Conservation (phyloP, 2,329 filamentous ascomycete species). For the Cyclaneusma minus region DNA sequence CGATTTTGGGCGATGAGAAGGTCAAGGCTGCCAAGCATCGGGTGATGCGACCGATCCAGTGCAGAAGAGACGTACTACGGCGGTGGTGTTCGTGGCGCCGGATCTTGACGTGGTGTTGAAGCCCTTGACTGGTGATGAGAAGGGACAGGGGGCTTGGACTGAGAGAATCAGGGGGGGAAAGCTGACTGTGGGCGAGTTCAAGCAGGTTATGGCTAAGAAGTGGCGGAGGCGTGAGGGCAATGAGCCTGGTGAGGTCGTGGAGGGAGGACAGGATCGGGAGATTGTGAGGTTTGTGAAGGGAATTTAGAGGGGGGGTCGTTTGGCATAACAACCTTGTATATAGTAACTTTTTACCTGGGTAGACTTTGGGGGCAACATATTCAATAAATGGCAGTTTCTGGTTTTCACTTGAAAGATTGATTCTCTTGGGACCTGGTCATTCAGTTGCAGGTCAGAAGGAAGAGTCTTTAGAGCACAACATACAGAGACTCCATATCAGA, state of each 20-base stretch:
- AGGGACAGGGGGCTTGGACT: slow-evolving; percentile 1
- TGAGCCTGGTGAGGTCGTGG: slow-evolving; percentile 4
- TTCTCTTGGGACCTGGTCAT: no score
- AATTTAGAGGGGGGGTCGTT: no score
- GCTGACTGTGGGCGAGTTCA: slow-evolving; percentile 4
- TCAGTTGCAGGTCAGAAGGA: no score
- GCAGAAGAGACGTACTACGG: slow-evolving; percentile 5
- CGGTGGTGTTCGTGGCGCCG: slow-evolving; percentile 5
- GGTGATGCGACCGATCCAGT: slow-evolving; percentile 5
- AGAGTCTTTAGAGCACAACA: no score
- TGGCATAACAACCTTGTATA: no score
- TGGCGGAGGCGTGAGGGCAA: slow-evolving; percentile 5
- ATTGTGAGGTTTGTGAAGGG: slow-evolving; percentile 4
- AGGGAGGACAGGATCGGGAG: slow-evolving; percentile 5
- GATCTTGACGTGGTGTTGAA: slow-evolving; percentile 5
- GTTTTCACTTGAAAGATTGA: no score
- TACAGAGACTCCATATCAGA: no score
- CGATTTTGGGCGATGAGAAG: slow-evolving; percentile 5
- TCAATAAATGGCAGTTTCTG: no score
- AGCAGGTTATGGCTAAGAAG: slow-evolving; percentile 5
- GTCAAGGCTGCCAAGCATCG: slow-evolving; percentile 7
- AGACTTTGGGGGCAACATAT: no score
- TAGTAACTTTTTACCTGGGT: no score
- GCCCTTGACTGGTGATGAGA: slow-evolving; percentile 3
- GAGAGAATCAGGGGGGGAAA: slow-evolving; percentile 3